Base-by-base conservation (phyloP, 306 rosid genomes). In the Cucurbita moschata region DNA sequence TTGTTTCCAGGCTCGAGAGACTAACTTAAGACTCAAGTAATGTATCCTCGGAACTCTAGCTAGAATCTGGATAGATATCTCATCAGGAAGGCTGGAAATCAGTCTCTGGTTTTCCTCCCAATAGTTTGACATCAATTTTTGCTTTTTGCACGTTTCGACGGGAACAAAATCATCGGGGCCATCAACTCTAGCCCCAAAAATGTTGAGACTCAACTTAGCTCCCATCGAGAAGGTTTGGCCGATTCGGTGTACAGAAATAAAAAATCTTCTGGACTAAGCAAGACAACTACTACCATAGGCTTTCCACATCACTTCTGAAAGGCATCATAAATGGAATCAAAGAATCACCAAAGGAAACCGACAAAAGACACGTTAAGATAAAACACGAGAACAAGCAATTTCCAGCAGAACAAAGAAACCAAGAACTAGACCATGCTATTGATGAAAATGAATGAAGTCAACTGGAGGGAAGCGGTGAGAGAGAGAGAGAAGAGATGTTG, bases 31-130 rank as follows among this genome's bases (percentile, higher is more conserved):
- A 71, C 82, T 81, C 38, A 79, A 80, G 81, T 94, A 85, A 82
- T 71, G 87, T 73, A 86, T 80, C 76, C 96, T 86, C 54, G 97
- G 97, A 79, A 90, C 79, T 68, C 99, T 89, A 55, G 99, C 99
- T 30, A 94, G 83, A 77, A 94, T 91, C 82, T 89, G 99, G 56
- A 91, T 50, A 10, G 99, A 94, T 43, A 94, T 55, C 87, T 94
- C 99, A 78, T 94, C 97, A 58, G 97, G 97, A 80, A 94, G 92
- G 75, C 77, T 78, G 10, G 96, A 97, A 80, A 94, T 89, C 52
- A 94, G 77, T 77, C 91, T 89, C 55, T 85, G 82, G 80, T 77
- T 87, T 84, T 87, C 92, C 79, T 86, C 97, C 26, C 61, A 74
- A 44, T 73, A 75, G 46, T 77, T 69, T 40, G 80, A 77, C 52